Evolutionary conservation across 148 eudicot species (phyloP).

Genomic region (Spergularia bocconei): DNA sequence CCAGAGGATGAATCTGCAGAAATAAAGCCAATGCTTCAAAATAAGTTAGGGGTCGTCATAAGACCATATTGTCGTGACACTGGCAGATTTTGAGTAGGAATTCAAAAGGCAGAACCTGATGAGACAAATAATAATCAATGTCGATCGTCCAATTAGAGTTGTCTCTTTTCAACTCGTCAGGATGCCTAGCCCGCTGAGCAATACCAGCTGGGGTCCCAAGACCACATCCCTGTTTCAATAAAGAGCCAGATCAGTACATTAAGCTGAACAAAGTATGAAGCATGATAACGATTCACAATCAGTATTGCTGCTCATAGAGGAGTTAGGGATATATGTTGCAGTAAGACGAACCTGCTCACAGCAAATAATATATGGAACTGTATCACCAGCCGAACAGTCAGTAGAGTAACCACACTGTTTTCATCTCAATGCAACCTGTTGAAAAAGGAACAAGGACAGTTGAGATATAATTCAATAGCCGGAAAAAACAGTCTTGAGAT

Average conservation of each 20-base stretch:
- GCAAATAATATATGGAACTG: conserved; percentile 95
- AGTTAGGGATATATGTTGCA: too few species aligned
- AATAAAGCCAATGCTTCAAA: too few species aligned
- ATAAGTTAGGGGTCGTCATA: too few species aligned
- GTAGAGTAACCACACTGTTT: conserved; percentile 68
- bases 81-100: too few species aligned
- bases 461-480: too few species aligned
- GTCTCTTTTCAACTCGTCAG: conserved; percentile 78
- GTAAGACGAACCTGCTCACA: conserved; percentile 86
- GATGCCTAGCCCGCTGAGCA: conserved; percentile 99
- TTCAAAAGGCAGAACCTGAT: conserved; percentile 80
- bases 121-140: conserved; percentile 89
- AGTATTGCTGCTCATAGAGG: too few species aligned
- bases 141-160: conserved; percentile 86
- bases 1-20: conserved; percentile 92
- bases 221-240: conserved; percentile 45
- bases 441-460: not conserved
- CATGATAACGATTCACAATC: too few species aligned
- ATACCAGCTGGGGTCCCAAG: conserved; percentile 62
- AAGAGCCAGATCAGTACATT: conserved; percentile 13
- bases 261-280: too few species aligned
- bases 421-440: conserved; percentile 84
- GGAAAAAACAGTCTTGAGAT: too few species aligned
- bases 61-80: too few species aligned
- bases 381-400: conserved; percentile 96